These are phyloP conservation scores for Quercus dentata DNA, from an alignment of 306 rosid species.

Conservation along the genomic window DNA sequence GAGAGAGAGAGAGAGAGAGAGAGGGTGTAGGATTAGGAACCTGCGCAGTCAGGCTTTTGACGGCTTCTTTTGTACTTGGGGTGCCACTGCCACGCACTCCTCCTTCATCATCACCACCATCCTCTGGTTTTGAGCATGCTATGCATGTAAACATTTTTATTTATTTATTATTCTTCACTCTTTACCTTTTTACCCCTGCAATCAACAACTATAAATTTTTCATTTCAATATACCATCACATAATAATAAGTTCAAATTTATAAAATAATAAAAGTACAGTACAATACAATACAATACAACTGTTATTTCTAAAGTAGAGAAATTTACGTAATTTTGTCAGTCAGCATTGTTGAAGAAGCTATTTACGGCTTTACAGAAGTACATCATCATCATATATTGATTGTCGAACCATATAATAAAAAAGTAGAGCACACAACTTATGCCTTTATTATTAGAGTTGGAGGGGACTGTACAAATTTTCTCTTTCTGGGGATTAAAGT, in stretches of 20 bases:
- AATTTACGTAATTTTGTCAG: no score
- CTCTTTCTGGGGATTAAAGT: background rate
- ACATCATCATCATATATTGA: no score
- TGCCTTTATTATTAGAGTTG: background rate
- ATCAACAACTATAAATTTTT: background rate
- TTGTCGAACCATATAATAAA: no score
- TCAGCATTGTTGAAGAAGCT: background rate
- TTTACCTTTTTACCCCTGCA: conserved; percentile 33
- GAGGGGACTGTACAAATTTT: background rate
- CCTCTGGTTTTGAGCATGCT: conserved; percentile 74
- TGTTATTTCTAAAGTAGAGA: no score
- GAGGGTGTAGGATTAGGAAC: conserved; percentile 39
- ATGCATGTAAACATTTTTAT: conserved; percentile 87
- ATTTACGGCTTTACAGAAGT: background rate
- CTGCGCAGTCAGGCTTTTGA: conserved; percentile 93
- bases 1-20: background rate
- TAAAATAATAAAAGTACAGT: no score
- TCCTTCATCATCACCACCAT: conserved; percentile 47
- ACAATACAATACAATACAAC: no score
- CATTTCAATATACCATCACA: background rate
- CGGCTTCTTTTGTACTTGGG: conserved; percentile 92
- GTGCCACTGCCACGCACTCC: conserved; percentile 82
- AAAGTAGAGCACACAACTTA: background rate
- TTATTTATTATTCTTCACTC: background rate
- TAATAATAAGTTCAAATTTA: no score